Base-by-base conservation (phyloP, 495 filamentous ascomycete genomes). In the Pyrenula aspistea region DNA sequence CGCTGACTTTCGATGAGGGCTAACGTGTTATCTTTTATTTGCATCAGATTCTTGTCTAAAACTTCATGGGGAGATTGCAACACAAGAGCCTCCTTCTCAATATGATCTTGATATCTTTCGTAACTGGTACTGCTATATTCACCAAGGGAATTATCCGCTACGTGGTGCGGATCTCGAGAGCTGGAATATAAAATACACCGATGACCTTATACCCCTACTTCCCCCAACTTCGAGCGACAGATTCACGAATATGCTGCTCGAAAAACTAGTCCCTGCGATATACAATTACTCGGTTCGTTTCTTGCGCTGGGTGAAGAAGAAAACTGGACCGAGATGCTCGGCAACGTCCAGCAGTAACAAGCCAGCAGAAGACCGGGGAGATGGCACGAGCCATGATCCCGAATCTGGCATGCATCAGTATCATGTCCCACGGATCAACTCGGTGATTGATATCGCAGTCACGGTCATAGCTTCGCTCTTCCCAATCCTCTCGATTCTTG, bases 401-500 rank as follows among this genome's bases (percentile, higher is more conserved):
- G 31, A 42, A 42, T 42, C 31, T 42, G 31, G 31, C 31, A 4
- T 42, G 31, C 15, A 42, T 42, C 31, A 15, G 31, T 42, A 42
- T 42, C 31, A 42, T 15, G 15, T 42, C 15, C 4, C 4, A 15
- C 31, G 31, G 15, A 42, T 42, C 31, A 42, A 42, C 15, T 42
- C 31, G 15, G 15, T 15, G 31, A 42, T 42, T 15, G 31, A 42
- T 42, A 42, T 42, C 15, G 15, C 15, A 4, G 31, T 42, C 31
- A 42, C 31, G 31, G n/a, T 71, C 20, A 25, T 69, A 12, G 62
- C 69, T 1, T 67, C 66, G 0, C 12, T 65, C 0, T 58, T 71
- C 4, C 70, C 70, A 2, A 63, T 68, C 1, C 55, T 53, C 8
- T 60, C 69, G 0, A 68, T 72, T 24, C 49, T 72, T 24, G 63